Evolutionary conservation across 345 rosid genomes (phyloP).

Genomic region (Camelina neglecta): DNA sequence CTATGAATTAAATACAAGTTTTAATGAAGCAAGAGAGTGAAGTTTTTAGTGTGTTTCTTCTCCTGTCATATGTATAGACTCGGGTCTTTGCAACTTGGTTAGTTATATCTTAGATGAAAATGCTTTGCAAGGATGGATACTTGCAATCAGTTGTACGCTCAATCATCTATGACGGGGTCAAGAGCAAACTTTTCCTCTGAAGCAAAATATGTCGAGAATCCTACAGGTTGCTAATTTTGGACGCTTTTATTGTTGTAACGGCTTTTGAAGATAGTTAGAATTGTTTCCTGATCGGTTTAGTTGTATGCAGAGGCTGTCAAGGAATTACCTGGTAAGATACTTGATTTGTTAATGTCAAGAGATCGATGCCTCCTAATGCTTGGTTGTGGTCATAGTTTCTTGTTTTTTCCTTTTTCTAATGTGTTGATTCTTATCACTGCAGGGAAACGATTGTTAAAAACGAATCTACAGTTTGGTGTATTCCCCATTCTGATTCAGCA

Average conservation of each 20-base stretch:
- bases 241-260: neutral
- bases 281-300: conserved; percentile 14
- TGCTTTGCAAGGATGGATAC: conserved; percentile 24
- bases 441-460: no score
- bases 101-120: neutral
- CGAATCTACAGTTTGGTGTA: no score
- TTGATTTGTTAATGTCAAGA: conserved; percentile 61
- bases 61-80: neutral
- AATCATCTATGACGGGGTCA: no score
- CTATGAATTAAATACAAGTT: no score
- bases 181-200: conserved; percentile 52
- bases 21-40: no score
- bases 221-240: conserved; percentile 54
- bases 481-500: no score
- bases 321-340: conserved; percentile 66
- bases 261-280: neutral
- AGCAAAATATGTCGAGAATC: conserved; percentile 44
- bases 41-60: no score
- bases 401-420: no score
- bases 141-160: conserved; percentile 21
- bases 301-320: conserved; percentile 66
- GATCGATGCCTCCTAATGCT: conserved; percentile 87
- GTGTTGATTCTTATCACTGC: no score
- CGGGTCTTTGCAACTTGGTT: neutral
- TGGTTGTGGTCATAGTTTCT: conserved; percentile 65